Evolutionary conservation across 2,329 filamentous ascomycete species (phyloP).

Genomic region (Sclerotinia subarctica): DNA sequence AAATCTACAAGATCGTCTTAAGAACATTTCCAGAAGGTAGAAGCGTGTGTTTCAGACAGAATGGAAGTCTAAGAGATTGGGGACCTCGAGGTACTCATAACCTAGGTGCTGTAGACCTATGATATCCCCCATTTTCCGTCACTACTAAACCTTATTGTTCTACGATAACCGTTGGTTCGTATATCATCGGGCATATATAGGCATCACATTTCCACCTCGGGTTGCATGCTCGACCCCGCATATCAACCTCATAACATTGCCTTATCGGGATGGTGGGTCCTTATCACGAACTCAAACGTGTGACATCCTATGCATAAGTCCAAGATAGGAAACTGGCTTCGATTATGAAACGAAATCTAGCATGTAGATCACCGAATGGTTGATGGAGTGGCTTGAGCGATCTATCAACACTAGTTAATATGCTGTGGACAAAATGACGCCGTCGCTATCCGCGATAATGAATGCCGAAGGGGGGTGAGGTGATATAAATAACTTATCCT

Average conservation of each 20-base stretch:
- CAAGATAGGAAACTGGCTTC: slow-evolving; percentile 10
- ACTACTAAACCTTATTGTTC: not conserved
- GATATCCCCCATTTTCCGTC: not conserved
- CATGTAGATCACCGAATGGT: not conserved
- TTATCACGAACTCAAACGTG: slow-evolving; percentile 3
- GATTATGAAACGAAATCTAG: not conserved
- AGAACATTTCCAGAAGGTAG: not conserved
- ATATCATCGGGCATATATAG: slow-evolving; percentile 2
- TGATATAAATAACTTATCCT: not conserved
- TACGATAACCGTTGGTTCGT: not conserved
- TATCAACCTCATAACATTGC: not conserved
- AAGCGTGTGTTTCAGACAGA: not conserved
- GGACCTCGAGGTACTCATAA: not conserved
- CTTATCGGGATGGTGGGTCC: slow-evolving; percentile 11
- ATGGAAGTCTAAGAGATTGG: not conserved
- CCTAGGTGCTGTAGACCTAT: not conserved
- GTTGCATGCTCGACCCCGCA: slow-evolving; percentile 12
- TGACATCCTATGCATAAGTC: not conserved
- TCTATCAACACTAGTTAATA: not conserved
- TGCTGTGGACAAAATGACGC: not conserved
- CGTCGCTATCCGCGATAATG: slow-evolving; percentile 1
- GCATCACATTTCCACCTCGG: not conserved
- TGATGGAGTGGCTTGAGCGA: not conserved
- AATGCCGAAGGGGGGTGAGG: not conserved
- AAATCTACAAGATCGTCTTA: not conserved